phyloP scores from a whole-genome alignment of 805 yeast genomes.

The Wickerhamomyces subpelliculosus region DNA sequence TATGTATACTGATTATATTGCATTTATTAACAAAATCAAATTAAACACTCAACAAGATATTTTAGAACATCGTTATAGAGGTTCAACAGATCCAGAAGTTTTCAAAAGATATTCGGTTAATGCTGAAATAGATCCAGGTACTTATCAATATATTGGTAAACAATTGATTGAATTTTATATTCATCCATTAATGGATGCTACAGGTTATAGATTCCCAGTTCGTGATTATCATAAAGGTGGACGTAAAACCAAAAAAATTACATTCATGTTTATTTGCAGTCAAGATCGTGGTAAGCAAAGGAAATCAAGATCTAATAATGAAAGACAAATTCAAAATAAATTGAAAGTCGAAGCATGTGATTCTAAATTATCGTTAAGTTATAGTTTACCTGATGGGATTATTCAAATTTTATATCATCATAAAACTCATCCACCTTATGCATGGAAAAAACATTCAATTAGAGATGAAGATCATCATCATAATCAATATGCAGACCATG shows the following conservation, averaged over 20 bases:
- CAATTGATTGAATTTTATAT: constrained; percentile 29
- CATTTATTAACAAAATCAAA: constrained; percentile 27
- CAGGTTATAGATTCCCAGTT: constrained; percentile 37
- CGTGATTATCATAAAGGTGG: constrained; percentile 40
- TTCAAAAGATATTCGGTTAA: constrained; percentile 28
- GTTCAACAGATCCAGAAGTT: constrained; percentile 22
- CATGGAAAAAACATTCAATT: constrained; percentile 19
- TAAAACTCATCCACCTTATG: constrained; percentile 32
- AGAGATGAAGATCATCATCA: background rate
- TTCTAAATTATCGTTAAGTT: constrained; percentile 32
- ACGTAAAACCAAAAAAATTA: constrained; percentile 31
- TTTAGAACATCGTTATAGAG: constrained; percentile 28
- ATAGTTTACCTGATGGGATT: constrained; percentile 31
- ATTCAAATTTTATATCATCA: constrained; percentile 32
- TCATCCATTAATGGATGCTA: constrained; percentile 31
- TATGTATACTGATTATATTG: constrained; percentile 26
- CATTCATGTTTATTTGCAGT: constrained; percentile 39
- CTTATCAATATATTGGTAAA: constrained; percentile 29
- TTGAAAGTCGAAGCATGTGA: constrained; percentile 35
- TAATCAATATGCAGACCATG: background rate
- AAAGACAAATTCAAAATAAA: constrained; percentile 31
- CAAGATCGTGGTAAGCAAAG: constrained; percentile 37
- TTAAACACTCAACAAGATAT: constrained; percentile 29
- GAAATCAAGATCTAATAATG: constrained; percentile 32
- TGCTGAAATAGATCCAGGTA: constrained; percentile 22